Evolutionary conservation across 306 rosid genomes (phyloP).

Genomic region (Lathyrus aphaca): DNA sequence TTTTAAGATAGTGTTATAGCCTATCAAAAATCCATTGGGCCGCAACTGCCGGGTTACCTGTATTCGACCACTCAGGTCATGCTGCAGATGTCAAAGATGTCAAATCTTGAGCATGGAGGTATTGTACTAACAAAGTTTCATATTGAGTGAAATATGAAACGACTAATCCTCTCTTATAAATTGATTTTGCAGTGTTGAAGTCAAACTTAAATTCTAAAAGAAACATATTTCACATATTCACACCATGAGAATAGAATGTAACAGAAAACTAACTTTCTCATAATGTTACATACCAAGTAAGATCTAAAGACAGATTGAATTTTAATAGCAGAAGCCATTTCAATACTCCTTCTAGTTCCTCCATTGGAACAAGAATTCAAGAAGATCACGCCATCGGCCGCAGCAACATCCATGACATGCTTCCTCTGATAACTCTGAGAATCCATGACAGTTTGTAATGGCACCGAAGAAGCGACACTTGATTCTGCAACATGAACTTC

Average conservation of each 20-base stretch:
- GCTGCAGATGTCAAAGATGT: neutral
- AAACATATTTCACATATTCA: slow-evolving; percentile 14
- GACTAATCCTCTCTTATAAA: neutral
- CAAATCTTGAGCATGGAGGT: neutral
- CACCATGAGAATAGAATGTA: slow-evolving; percentile 9
- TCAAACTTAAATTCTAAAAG: neutral
- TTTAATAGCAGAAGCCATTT: slow-evolving; percentile 73
- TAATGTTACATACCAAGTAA: slow-evolving; percentile 59
- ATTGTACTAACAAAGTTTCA: neutral
- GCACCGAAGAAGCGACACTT: slow-evolving; percentile 36
- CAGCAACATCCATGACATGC: slow-evolving; percentile 61
- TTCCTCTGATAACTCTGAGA: slow-evolving; percentile 58
- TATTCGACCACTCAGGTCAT: neutral
- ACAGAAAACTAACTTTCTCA: neutral
- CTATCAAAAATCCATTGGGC: neutral
- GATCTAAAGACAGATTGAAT: slow-evolving; percentile 86
- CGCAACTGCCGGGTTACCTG: neutral
- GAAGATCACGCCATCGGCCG: slow-evolving; percentile 54
- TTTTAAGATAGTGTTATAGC: neutral
- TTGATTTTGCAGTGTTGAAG: neutral
- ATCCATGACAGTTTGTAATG: slow-evolving; percentile 45
- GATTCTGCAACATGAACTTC: slow-evolving; percentile 49
- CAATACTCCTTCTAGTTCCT: slow-evolving; percentile 31
- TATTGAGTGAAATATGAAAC: neutral
- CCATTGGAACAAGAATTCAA: slow-evolving; percentile 48